Evolutionary conservation across 177 flowering plant genomes (phyloP).

Genomic region (Vitis hybrid): DNA sequence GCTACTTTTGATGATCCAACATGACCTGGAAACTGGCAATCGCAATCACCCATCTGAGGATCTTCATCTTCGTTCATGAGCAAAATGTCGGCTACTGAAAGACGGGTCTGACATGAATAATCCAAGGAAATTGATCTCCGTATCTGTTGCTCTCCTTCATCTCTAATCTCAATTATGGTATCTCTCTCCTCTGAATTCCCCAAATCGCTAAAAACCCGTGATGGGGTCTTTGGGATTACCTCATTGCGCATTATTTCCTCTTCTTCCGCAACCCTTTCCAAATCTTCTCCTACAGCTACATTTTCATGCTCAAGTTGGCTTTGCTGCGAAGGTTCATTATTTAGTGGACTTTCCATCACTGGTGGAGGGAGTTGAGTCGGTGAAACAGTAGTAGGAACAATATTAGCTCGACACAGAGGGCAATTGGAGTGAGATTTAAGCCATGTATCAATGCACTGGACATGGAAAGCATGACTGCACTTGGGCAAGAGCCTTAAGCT

Average conservation of each 20-base stretch:
- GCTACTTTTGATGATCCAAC: constrained; percentile 34
- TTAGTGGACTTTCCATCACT: constrained; percentile 16
- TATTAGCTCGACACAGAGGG: constrained; percentile 69
- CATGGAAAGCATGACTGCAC: constrained; percentile 83
- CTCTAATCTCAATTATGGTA: constrained; percentile 46
- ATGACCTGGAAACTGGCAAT: background rate
- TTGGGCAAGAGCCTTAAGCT: constrained; percentile 70
- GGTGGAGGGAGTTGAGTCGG: constrained; percentile 20
- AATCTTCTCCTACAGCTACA: constrained; percentile 12
- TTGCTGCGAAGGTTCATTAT: constrained; percentile 1
- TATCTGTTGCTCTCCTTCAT: constrained; percentile 23
- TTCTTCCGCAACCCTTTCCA: constrained; percentile 16
- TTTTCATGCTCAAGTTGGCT: constrained; percentile 17
- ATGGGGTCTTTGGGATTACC: constrained; percentile 23
- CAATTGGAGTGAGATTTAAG: constrained; percentile 75
- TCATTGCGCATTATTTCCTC: constrained; percentile 3
- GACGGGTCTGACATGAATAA: constrained; percentile 22
- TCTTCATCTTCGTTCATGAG: constrained; percentile 33
- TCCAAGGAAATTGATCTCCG: constrained; percentile 76
- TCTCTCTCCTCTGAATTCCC: constrained; percentile 27
- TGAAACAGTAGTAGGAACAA: constrained; percentile 24
- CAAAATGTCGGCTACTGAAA: constrained; percentile 49
- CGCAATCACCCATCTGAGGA: constrained; percentile 11
- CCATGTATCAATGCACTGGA: constrained; percentile 81
- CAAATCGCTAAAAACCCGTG: constrained; percentile 27